Percentiles rank a stretch among this genome's conserved stretches.
Evolutionary conservation across 2,329 filamentous ascomycete genomes (phyloP).

Genomic region (Penicillium sp.): DNA sequence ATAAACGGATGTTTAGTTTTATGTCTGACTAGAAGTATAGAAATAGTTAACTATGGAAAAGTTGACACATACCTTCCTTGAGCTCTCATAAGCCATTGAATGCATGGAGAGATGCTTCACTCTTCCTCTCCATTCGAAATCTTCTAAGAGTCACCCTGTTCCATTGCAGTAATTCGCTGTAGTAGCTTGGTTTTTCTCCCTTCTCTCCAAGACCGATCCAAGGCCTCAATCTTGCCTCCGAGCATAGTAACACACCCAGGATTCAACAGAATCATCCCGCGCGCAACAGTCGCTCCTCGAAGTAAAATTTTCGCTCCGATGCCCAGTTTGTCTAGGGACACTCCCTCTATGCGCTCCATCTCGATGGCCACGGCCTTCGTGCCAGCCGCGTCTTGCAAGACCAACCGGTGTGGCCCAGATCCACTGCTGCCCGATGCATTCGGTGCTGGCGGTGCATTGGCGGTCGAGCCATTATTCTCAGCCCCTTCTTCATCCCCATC

Average conservation of each 20-base stretch:
- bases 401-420: slow-evolving; percentile 65
- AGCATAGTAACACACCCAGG: slow-evolving; percentile 62
- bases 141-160: slow-evolving; percentile 2
- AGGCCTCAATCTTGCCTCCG: slow-evolving; percentile 78
- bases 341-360: slow-evolving; percentile 56
- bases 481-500: slow-evolving; percentile 43
- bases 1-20: no score
- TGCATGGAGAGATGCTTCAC: no score
- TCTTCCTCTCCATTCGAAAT: background rate
- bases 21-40: no score
- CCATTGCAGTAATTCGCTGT: slow-evolving; percentile 48
- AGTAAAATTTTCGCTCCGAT: slow-evolving; percentile 82
- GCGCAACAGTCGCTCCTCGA: slow-evolving; percentile 57
- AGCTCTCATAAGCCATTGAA: no score
- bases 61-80: no score
- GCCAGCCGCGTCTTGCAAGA: slow-evolving; percentile 73
- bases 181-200: slow-evolving; percentile 64
- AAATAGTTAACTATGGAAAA: no score
- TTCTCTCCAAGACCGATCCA: slow-evolving; percentile 72
- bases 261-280: slow-evolving; percentile 74
- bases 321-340: slow-evolving; percentile 54
- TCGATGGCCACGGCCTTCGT: slow-evolving; percentile 67
- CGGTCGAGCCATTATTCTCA: slow-evolving; percentile 16
- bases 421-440: slow-evolving; percentile 17
- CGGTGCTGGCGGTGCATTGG: slow-evolving; percentile 8